A percentile compares a stretch with the other conserved stretches of the same genome.
Conservation (phyloP, 768 basidiomycete species). For the Hericium erinaceus region DNA sequence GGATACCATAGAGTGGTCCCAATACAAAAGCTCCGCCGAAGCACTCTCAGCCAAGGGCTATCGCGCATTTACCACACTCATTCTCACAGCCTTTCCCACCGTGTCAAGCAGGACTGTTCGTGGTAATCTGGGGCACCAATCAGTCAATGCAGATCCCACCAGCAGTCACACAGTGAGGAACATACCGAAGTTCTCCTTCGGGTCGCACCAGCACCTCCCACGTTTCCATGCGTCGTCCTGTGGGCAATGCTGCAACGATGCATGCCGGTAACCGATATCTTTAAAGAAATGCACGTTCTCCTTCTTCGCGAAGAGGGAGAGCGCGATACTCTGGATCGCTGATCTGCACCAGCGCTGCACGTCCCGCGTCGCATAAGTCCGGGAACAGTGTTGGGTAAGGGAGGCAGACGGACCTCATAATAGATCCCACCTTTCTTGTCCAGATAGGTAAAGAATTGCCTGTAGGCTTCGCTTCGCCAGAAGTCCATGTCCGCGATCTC, state of each 20-base stretch:
- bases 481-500: slow-evolving; percentile 5
- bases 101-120: background rate
- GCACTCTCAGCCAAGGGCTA: too few species aligned
- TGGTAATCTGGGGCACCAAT: background rate
- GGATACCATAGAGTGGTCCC: too few species aligned
- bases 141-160: background rate
- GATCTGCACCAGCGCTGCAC: slow-evolving; percentile 1
- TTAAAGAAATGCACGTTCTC: background rate
- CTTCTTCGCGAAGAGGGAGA: slow-evolving; percentile 1
- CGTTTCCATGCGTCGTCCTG: background rate
- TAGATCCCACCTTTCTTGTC: slow-evolving; percentile 7
- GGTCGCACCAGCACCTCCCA: slow-evolving; percentile 2
- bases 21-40: too few species aligned
- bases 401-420: slow-evolving; percentile 2
- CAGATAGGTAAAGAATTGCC: slow-evolving; percentile 4
- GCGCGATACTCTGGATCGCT: slow-evolving; percentile 1
- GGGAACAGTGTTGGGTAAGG: background rate
- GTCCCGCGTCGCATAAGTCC: background rate
- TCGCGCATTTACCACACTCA: background rate
- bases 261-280: background rate
- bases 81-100: background rate
- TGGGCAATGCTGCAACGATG: slow-evolving; percentile 2
- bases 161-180: background rate
- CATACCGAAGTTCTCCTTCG: slow-evolving; percentile 1
- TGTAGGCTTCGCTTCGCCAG: background rate